phyloP scores from a whole-genome alignment of 306 rosid species.

The cucumber (Cucumis sativus) region DNA sequence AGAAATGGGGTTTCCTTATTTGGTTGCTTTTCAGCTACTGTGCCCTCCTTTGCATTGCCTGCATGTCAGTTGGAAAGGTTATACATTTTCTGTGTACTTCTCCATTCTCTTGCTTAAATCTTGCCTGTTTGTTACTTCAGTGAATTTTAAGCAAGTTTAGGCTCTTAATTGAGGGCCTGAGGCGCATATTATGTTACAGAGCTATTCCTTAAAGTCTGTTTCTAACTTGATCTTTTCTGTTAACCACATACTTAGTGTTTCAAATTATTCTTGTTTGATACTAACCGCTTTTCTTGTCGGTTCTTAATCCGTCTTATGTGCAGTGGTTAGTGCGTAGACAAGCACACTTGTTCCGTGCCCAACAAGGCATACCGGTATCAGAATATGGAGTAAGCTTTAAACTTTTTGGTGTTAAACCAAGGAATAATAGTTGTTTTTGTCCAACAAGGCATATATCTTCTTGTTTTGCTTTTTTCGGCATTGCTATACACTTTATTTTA shows the following conservation, averaged over 20 bases:
- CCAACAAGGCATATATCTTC: constrained; percentile 61
- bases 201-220: background rate
- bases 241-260: background rate
- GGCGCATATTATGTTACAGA: background rate
- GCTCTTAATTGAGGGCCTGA: background rate
- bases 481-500: background rate
- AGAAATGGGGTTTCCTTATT: constrained; percentile 95
- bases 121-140: background rate
- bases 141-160: background rate
- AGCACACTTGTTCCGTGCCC: constrained; percentile 86
- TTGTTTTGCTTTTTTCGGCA: background rate
- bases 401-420: background rate
- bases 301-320: background rate
- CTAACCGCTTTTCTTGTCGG: background rate
- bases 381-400: constrained; percentile 66
- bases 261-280: background rate
- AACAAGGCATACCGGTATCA: constrained; percentile 88
- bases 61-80: constrained; percentile 80
- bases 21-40: constrained; percentile 98
- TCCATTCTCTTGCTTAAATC: background rate
- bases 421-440: constrained; percentile 13
- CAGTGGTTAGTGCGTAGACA: constrained; percentile 93
- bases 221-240: background rate
- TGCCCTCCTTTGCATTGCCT: constrained; percentile 74
- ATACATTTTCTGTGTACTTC: constrained; percentile 12